phyloP scores from a whole-genome alignment of 768 basidiomycete genomes.

The Serpula lacrymans region DNA sequence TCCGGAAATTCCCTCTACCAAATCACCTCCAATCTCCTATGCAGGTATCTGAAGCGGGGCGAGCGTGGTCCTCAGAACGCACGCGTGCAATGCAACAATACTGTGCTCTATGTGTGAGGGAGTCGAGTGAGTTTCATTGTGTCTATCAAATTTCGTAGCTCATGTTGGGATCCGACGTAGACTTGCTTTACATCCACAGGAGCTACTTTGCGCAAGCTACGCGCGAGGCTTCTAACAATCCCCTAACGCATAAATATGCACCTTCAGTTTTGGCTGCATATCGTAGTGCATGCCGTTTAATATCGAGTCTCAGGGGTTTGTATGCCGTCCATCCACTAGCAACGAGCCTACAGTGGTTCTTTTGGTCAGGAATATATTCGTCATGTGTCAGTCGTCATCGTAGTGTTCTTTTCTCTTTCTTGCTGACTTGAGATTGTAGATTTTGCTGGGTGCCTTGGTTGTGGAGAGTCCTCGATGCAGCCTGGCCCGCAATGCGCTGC shows the following conservation, averaged over 20 bases:
- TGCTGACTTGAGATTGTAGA: slow-evolving; percentile 20
- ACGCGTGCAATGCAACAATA: slow-evolving; percentile 44
- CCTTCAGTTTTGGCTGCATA: slow-evolving; percentile 44
- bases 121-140: slow-evolving; percentile 38
- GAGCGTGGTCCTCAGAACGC: slow-evolving; percentile 39
- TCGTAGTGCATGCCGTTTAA: slow-evolving; percentile 41
- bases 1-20: slow-evolving; percentile 49
- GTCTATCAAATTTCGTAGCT: not conserved
- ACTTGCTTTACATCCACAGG: slow-evolving; percentile 45
- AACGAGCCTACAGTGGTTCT: slow-evolving; percentile 40
- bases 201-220: slow-evolving; percentile 48
- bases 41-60: slow-evolving; percentile 22
- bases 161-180: slow-evolving; percentile 16
- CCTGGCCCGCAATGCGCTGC: slow-evolving; percentile 36
- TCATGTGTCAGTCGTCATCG: slow-evolving; percentile 39
- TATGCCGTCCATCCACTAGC: slow-evolving; percentile 33
- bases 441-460: slow-evolving; percentile 44
- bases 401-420: not conserved
- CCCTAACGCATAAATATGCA: slow-evolving; percentile 41
- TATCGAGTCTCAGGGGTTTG: slow-evolving; percentile 36
- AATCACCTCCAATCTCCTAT: slow-evolving; percentile 39
- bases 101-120: slow-evolving; percentile 35
- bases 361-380: slow-evolving; percentile 50
- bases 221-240: slow-evolving; percentile 37
- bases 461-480: slow-evolving; percentile 43